These are phyloP conservation scores for Starmera stellimalicola DNA, from an alignment of 1,139 yeast species.

Conservation along the genomic window DNA sequence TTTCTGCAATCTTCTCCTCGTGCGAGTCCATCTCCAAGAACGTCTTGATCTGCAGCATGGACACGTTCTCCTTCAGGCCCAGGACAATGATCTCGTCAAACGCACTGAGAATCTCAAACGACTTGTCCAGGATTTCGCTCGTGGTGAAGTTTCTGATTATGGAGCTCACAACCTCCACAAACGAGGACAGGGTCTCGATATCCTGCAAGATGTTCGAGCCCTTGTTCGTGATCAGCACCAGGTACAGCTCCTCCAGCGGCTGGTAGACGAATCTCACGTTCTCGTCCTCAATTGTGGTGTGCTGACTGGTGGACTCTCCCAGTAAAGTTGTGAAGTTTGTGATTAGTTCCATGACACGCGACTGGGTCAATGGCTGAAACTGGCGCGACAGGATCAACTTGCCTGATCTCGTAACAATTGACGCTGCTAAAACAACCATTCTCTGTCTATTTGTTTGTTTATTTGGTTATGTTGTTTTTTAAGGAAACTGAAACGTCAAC, in stretches of 20 bases:
- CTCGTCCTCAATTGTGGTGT: conserved; percentile 92
- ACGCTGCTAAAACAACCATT: conserved; percentile 82
- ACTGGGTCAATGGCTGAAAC: conserved; percentile 77
- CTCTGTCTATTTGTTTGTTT: conserved; percentile 1
- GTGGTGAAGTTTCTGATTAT: conserved; percentile 71
- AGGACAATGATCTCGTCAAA: conserved; percentile 88
- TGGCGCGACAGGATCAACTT: conserved; percentile 90
- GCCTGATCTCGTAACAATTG: conserved; percentile 92
- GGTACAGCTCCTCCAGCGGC: conserved; percentile 90
- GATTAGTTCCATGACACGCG: conserved; percentile 76
- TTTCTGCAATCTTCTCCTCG: conserved; percentile 97
- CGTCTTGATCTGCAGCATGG: conserved; percentile 75
- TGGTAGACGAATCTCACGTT: conserved; percentile 90
- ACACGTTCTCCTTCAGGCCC: conserved; percentile 86
- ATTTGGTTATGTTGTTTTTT: too few species aligned
- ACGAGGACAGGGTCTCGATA: conserved; percentile 81
- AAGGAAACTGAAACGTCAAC: conserved; percentile 1
- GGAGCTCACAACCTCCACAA: conserved; percentile 73
- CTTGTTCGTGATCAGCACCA: conserved; percentile 84
- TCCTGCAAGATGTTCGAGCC: conserved; percentile 92
- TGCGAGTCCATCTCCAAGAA: conserved; percentile 97
- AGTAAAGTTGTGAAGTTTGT: conserved; percentile 82
- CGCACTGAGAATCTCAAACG: conserved; percentile 84
- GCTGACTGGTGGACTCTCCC: conserved; percentile 65
- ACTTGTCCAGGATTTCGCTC: conserved; percentile 70